A percentile compares a stretch with the other conserved stretches of the same genome.
Evolutionary conservation across 257 asterid genomes (phyloP).

Genomic region (Handroanthus guayacan): DNA sequence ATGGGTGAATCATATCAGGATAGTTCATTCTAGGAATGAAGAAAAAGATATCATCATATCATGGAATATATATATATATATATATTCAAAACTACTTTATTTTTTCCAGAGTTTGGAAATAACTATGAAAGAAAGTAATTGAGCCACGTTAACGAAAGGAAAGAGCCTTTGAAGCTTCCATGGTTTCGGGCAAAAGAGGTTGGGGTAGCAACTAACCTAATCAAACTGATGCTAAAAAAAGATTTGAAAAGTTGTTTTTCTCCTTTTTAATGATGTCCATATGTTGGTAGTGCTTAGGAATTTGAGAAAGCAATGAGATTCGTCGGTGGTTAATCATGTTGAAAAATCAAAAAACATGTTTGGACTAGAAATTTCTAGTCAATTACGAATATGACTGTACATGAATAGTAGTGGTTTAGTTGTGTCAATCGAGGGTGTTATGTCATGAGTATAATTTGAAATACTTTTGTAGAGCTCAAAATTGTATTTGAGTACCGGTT

Average conservation of each 20-base stretch:
- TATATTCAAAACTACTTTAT: neutral
- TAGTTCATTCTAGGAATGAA: slow-evolving; percentile 35
- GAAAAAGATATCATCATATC: slow-evolving; percentile 14
- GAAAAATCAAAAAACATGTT: slow-evolving; percentile 23
- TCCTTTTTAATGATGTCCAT: neutral
- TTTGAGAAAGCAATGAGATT: slow-evolving; percentile 32
- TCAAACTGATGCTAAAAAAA: too few species aligned
- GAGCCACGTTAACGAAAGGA: slow-evolving; percentile 34
- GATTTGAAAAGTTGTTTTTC: neutral
- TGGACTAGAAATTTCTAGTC: neutral
- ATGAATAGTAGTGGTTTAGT: too few species aligned
- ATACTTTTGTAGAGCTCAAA: too few species aligned
- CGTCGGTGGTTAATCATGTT: slow-evolving; percentile 29
- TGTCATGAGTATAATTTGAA: too few species aligned
- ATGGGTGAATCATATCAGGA: neutral
- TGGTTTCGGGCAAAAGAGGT: slow-evolving; percentile 13
- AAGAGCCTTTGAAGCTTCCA: slow-evolving; percentile 19
- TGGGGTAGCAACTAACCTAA: neutral
- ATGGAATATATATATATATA: slow-evolving; percentile 33
- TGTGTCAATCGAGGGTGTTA: too few species aligned
- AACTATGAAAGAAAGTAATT: slow-evolving; percentile 8
- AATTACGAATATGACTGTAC: too few species aligned
- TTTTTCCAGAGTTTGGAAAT: neutral
- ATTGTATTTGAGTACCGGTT: too few species aligned
- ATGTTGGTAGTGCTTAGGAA: slow-evolving; percentile 11